A percentile compares a stretch with the other conserved stretches of the same genome.
Conservation (phyloP, 495 filamentous ascomycete species). For the Penicillium robsamsonii region DNA sequence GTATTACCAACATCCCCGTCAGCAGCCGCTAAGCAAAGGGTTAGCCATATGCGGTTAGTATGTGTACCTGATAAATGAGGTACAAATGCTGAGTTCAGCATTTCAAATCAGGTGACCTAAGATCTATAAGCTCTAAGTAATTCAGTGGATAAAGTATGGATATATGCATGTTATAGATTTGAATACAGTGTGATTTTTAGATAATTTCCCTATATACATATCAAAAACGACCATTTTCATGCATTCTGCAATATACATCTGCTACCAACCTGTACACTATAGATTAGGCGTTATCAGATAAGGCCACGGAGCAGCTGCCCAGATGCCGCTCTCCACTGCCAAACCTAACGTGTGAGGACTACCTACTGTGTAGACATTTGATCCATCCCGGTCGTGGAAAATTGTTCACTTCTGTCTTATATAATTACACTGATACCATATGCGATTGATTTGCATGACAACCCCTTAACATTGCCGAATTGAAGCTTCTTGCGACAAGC, state of each 20-base stretch:
- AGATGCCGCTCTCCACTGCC: not conserved
- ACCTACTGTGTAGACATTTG: not conserved
- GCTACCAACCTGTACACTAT: not conserved
- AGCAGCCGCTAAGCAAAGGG: constrained; percentile 25
- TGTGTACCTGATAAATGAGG: not conserved
- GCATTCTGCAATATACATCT: not conserved
- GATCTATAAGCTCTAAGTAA: not conserved
- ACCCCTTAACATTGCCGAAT: not conserved
- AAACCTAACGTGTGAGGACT: not conserved
- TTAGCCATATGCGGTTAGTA: constrained; percentile 9
- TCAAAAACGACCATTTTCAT: not conserved
- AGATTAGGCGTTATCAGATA: constrained; percentile 24
- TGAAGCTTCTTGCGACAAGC: constrained; percentile 8
- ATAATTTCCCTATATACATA: not conserved
- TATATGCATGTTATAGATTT: too few species aligned
- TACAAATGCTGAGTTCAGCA: constrained; percentile 5
- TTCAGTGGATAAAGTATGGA: not conserved
- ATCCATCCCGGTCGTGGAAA: not conserved
- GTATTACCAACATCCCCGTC: constrained; percentile 34
- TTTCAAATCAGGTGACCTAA: constrained; percentile 1
- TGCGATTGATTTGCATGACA: not conserved
- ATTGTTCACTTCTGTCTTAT: not conserved
- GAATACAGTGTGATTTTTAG: not conserved
- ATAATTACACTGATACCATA: not conserved
- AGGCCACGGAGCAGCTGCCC: constrained; percentile 33